Base-by-base conservation (phyloP, 2,329 filamentous ascomycete genomes). In the Claviceps arundinis region DNA sequence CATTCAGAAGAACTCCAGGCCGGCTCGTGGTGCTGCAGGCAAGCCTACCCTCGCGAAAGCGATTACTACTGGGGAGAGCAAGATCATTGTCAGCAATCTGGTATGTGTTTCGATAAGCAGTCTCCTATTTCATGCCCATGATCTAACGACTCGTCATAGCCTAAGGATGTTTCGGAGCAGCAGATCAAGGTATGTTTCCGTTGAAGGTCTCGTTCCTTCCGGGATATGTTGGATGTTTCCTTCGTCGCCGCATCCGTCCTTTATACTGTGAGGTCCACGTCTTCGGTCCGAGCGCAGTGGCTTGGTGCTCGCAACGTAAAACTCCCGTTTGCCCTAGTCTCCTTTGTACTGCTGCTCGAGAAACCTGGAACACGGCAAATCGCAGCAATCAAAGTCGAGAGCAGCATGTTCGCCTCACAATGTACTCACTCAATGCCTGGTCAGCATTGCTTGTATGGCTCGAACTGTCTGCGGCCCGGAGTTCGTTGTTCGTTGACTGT, bases 171-270 rank as follows among this genome's bases (percentile, higher is more conserved):
- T 72, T 88, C 83, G 74, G 91, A 97, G 80, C 76, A 75, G 75
- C 88, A 94, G 84, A 94, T 98, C 77, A 97, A 98, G 93, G 93
- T 98, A 98, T 94, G 93, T 98, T 89, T 86, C 89, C 83, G 77
- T 81, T 85, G 77, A 84, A 84, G 83, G 80, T 66, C 70, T 73
- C 68, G 71, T 66, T 72, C 76, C 81, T 75, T 78, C 77, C 69
- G 81, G 82, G 81, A 77, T 84, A 82, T 78, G 73, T 78, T 85
- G 81, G 82, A 79, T 80, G 74, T 70, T 61, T 66, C 64, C 55
- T 68, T 66, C 62, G 60, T 68, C 66, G 68, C 65, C 62, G 61
- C 62, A 59, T 60, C 60, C 61, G 64, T 65, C 62, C 56, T 59
- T 61, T 58, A 26, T 48, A 37, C 17, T 50, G 13, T 48, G 53